Evolutionary conservation across 2,329 filamentous ascomycete species (phyloP), one percentile per base, ranked within the genome.

Genomic region (Anisogramma anomala): DNA sequence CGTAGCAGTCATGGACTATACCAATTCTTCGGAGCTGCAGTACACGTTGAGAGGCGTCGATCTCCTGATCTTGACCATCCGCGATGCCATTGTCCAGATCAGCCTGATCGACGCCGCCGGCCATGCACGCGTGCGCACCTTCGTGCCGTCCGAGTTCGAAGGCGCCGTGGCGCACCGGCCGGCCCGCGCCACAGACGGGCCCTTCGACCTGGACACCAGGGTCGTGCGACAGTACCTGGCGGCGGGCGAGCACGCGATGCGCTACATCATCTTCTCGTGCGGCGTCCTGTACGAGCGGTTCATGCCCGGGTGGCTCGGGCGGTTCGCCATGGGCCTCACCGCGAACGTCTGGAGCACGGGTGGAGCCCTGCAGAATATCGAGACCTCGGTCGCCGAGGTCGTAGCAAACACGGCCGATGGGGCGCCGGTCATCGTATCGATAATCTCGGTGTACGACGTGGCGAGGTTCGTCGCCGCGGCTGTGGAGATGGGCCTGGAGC

Each of bases 231-330:
- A 66, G 2, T 64, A 72, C 13, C 60, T 84, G 3, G 20, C 22
- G 14, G 6, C 30, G 25, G 14, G 4, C 20, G n/a, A 23, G 4
- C 26, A 28, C 23, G 60, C 65, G 33, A 82, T 87, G 63, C 68
- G 71, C 31, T 83, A 72, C 46, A 85, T 82, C 0, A 66, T 78
- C 19, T 86, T 87, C 58, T 74, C 77, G 0, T 87, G 83, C 50
- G 83, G 83, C 15, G 60, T 86, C 22, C 76, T 87, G 49, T 87
- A 85, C 65, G 82, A 87, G 55, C 67, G 81, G 1, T 86, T 87
- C 52, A 75, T 74, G 15, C 77, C 77, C 0, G 75, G 73, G 3
- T 83, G 83, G 0, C 67, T 87, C 44, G 65, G 66, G 10, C 63
- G 66, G 14, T 67, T 75, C 40, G 64, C 68, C 25, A 77, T 86